Base-by-base conservation (phyloP, 495 filamentous ascomycete genomes). In the Penicillium dipodomyicola region DNA sequence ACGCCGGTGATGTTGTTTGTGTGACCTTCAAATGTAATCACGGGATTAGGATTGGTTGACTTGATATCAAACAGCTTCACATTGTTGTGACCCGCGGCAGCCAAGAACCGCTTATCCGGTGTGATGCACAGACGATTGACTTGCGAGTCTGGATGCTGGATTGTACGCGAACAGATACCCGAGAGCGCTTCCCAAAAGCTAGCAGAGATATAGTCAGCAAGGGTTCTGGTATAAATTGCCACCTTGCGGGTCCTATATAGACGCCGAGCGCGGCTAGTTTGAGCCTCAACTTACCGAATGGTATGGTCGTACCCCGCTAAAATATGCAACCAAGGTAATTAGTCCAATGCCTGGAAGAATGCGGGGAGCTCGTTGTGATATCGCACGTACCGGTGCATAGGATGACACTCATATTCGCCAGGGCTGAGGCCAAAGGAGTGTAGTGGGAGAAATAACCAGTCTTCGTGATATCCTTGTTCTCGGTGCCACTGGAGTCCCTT, bases 131-230 rank as follows among this genome's bases (percentile, higher is more conserved):
- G 88, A 19, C 94, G 88, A 71, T 98, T 98, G 62, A 98, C 94
- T 73, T 98, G 95, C 0, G 93, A 97, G 68, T 97, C 94, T 4
- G 94, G 89, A 66, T 97, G 92, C 64, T 97, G 95, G 59, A 98
- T 97, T 14, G 92, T 97, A 46, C 94, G 90, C 5, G 92, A 96
- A 75, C 94, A 98, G 56, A 98, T 97, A 25, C 94, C 94, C 5
- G 92, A 96, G 46, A 98, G 83, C 4, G 94, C 94, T 71, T 98
- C 94, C 94, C 94, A 98, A 79, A 98, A 98, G 52, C 91, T 96
- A 62, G 8, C 17, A 22, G 23, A 33, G 22, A 30, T 56, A 60
- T 55, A 49, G 22, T 35, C 17, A 41, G 41, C 40, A 29, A 4
- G 29, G 46, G 19, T n/a, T 19, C 22, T 25, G n/a, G 3, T 22